Base-by-base conservation (phyloP, 495 filamentous ascomycete genomes). In the Daldinia bambusicola region DNA sequence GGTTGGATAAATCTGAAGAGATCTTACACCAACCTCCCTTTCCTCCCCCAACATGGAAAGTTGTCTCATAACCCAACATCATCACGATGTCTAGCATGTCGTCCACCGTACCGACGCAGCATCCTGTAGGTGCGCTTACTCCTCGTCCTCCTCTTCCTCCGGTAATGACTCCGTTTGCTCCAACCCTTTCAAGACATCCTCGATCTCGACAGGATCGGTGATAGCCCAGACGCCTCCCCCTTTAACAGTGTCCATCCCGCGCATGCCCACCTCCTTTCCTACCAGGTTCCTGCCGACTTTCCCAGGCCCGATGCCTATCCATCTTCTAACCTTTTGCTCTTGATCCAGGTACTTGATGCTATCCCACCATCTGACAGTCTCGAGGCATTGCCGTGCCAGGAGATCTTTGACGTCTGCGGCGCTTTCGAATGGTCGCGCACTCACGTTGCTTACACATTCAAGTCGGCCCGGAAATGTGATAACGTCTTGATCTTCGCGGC, bases 211-310 rank as follows among this genome's bases (percentile, higher is more conserved):
- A 26, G 93, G 91, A 77, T 92, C 89, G 40, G 87, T 94, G 61
- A 97, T 91, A n/a, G 91, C 93, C 91, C 94, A 97, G 0, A 97
- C 93, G 10, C 96, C 92, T 16, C 94, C 95, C 2, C 95, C 94
- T 75, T 92, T 93, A 34, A 92, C 86, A 22, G 86, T 82, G 31
- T 94, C 93, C 76, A 89, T 90, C 2, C 88, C 87, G 52, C 88
- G 81, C 91, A 93, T 93, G 1, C 93, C 94, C 5, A 99, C 94
- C 78, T 98, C 95, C 78, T 97, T 97, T 0, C 94, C 94, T 6
- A 99, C 95, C 22, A 99, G 79, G 77, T 98, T 98, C 60, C 93
- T 86, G 2, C 94, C 95, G 5, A 99, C 94, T 75, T 97, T 97
- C 1, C 95, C 95, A 0, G 95, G 95, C 2, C 95, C 95, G 69